Conservation (phyloP, 106 monocot genomes). For the Apostasia shenzhenica region DNA sequence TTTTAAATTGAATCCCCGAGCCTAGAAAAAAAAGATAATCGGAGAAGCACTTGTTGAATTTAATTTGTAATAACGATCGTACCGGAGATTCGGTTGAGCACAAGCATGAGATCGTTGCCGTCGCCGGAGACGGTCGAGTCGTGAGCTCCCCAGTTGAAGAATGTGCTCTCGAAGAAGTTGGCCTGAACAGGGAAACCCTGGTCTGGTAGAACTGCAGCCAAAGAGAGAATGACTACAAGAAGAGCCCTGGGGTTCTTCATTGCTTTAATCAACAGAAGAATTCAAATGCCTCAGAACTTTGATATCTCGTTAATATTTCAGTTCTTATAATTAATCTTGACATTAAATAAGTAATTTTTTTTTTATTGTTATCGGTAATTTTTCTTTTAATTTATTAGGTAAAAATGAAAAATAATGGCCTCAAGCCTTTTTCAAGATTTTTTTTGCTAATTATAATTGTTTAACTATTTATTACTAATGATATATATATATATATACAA, state of each 20-base stretch:
- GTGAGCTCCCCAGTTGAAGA: conserved; percentile 4
- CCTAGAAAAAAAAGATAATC: conserved; percentile 4
- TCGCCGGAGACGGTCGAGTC: conserved; percentile 13
- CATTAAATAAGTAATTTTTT: too few relatives aligned
- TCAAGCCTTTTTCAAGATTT: too few relatives aligned
- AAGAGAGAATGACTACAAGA: neutral
- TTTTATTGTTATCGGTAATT: too few relatives aligned
- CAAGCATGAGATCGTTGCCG: conserved; percentile 16
- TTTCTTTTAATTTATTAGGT: too few relatives aligned
- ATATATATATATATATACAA: too few relatives aligned
- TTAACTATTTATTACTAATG: too few relatives aligned
- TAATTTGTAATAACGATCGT: neutral
- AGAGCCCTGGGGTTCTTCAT: neutral
- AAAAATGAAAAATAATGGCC: too few relatives aligned
- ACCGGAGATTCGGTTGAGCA: conserved; percentile 27
- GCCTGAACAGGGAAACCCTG: neutral
- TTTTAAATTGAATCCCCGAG: conserved; percentile 26
- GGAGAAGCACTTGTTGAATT: neutral
- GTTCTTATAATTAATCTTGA: too few relatives aligned
- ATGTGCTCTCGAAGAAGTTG: conserved; percentile 10
- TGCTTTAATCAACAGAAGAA: neutral
- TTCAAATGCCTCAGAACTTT: too few relatives aligned
- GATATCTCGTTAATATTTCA: too few relatives aligned
- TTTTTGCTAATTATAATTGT: too few relatives aligned
- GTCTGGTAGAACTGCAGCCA: neutral